A percentile compares a stretch with the other conserved stretches of the same genome.
Conservation (phyloP, 345 rosid genomes). For the Rubroshorea leprosula region DNA sequence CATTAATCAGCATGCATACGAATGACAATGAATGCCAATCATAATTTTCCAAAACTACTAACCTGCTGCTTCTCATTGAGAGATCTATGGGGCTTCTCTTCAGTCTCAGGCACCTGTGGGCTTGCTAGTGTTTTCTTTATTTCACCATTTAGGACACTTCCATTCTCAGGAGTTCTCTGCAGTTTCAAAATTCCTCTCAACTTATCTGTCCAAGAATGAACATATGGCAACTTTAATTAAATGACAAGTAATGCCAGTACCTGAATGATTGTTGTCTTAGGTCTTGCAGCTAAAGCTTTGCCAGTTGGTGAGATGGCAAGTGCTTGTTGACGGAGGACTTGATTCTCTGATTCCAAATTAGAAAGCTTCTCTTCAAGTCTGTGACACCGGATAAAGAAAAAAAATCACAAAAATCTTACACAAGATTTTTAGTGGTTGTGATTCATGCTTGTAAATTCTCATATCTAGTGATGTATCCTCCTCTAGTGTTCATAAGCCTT, state of each 20-base stretch:
- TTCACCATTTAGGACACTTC: slow-evolving; percentile 60
- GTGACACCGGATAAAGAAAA: slow-evolving; percentile 14
- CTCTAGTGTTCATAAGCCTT: background rate
- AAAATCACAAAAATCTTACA: background rate
- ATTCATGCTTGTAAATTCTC: slow-evolving; percentile 4
- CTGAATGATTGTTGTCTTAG: slow-evolving; percentile 63
- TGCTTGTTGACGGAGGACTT: slow-evolving; percentile 85
- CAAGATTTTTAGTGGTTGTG: background rate
- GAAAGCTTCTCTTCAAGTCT: slow-evolving; percentile 74
- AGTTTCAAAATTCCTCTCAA: slow-evolving; percentile 19
- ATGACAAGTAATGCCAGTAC: slow-evolving; percentile 36
- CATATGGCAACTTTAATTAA: background rate
- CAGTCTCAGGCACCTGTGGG: slow-evolving; percentile 51
- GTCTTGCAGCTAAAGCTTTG: slow-evolving; percentile 48
- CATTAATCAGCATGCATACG: no score
- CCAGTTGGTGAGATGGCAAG: slow-evolving; percentile 73
- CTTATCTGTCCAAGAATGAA: slow-evolving; percentile 14
- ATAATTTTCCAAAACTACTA: slow-evolving; percentile 5
- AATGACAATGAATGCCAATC: background rate
- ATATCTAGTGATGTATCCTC: background rate
- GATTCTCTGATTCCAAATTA: slow-evolving; percentile 86
- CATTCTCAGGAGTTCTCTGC: slow-evolving; percentile 82
- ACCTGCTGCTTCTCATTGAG: slow-evolving; percentile 97
- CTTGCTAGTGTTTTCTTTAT: slow-evolving; percentile 26
- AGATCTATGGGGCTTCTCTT: slow-evolving; percentile 78